Conservation (phyloP, 2,329 filamentous ascomycete genomes). For the Penicillium sp. region DNA sequence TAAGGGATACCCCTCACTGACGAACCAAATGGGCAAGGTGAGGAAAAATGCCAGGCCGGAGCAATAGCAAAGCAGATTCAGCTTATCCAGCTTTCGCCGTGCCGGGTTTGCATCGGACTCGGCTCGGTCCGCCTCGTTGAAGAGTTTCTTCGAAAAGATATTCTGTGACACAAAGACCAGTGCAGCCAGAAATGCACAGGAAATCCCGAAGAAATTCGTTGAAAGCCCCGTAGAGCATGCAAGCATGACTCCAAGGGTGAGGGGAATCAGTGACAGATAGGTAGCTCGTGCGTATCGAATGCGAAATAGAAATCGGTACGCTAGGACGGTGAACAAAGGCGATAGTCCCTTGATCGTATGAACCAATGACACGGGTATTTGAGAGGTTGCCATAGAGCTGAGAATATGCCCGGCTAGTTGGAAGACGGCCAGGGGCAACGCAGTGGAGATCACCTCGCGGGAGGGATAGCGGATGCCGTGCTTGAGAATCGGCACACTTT, state of each 20-base stretch:
- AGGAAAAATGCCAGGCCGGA: constrained; percentile 87
- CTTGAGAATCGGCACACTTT: constrained; percentile 72
- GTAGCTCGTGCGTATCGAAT: constrained; percentile 85
- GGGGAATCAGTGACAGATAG: constrained; percentile 83
- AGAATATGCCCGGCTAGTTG: constrained; percentile 92
- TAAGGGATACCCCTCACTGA: constrained; percentile 78
- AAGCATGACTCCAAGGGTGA: constrained; percentile 92
- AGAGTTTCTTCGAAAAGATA: constrained; percentile 96
- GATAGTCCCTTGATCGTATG: constrained; percentile 98
- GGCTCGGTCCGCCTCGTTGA: constrained; percentile 86
- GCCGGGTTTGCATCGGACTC: constrained; percentile 68
- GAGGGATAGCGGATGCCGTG: constrained; percentile 81
- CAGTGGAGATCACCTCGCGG: constrained; percentile 77
- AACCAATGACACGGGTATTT: constrained; percentile 93
- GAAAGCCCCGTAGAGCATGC: constrained; percentile 91
- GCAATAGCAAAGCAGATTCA: constrained; percentile 96
- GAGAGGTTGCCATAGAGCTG: constrained; percentile 88
- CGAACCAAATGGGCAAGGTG: constrained; percentile 89
- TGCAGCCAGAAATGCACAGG: constrained; percentile 85
- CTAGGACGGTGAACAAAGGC: constrained; percentile 89
- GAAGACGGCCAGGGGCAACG: constrained; percentile 87
- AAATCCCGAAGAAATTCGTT: constrained; percentile 84
- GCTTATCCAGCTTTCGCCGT: constrained; percentile 84
- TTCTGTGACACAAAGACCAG: constrained; percentile 97
- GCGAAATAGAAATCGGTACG: constrained; percentile 84